Conservation (phyloP, 106 monocot species). For the Phalaenopsis equestris region DNA sequence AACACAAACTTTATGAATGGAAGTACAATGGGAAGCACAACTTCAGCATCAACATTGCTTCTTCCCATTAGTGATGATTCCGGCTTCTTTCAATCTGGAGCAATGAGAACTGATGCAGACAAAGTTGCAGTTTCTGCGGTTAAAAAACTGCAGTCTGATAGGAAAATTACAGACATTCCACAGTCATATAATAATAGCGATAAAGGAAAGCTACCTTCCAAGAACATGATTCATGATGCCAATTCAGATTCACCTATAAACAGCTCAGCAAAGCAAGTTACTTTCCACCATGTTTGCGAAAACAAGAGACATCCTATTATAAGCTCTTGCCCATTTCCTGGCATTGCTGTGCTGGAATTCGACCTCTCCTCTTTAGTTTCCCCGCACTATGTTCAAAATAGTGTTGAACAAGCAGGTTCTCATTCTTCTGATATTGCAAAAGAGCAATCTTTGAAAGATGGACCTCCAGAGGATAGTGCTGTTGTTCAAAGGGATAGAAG, state of each 20-base stretch:
- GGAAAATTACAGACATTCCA: conserved; percentile 14
- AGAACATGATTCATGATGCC: conserved; percentile 14
- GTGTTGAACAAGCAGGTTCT: conserved; percentile 16
- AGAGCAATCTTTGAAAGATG: conserved; percentile 8
- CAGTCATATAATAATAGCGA: conserved; percentile 10
- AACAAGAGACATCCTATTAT: conserved; percentile 47
- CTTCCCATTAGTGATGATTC: conserved; percentile 54
- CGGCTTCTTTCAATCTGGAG: conserved; percentile 21
- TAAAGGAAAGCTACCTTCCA: conserved; percentile 28
- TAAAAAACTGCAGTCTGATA: conserved; percentile 9
- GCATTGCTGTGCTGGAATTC: conserved; percentile 66
- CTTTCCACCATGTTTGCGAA: conserved; percentile 10
- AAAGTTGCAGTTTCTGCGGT: neutral
- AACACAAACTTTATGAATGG: conserved; percentile 36
- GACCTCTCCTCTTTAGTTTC: conserved; percentile 67
- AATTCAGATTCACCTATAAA: conserved; percentile 26
- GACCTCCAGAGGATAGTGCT: conserved; percentile 14
- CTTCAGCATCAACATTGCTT: conserved; percentile 63
- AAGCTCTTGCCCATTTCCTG: conserved; percentile 79
- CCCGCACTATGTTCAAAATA: conserved; percentile 4
- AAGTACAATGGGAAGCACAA: conserved; percentile 50
- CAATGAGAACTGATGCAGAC: conserved; percentile 12
- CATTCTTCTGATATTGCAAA: conserved; percentile 12
- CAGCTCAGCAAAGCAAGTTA: conserved; percentile 15
- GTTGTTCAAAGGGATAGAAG: conserved; percentile 14